Evolutionary conservation across 257 asterid genomes (phyloP).

Genomic region (Penstemon barbatus): DNA sequence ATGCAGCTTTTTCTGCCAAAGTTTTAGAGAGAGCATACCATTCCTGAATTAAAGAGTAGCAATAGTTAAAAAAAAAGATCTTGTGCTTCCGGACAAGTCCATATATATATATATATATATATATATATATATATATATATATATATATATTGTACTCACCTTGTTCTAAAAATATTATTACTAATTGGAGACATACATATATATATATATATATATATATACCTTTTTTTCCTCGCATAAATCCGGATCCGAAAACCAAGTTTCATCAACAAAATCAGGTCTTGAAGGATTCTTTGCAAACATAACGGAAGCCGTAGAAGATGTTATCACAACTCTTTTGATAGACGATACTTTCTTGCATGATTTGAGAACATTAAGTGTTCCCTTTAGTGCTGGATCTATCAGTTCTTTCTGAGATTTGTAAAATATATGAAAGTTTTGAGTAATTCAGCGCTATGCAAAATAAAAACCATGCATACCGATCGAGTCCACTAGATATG

Average conservation of each 20-base stretch:
- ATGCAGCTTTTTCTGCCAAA: constrained; percentile 57
- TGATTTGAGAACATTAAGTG: constrained; percentile 55
- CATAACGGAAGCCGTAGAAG: constrained; percentile 53
- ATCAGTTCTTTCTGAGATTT: constrained; percentile 47
- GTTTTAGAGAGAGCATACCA: constrained; percentile 47
- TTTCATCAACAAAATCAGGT: constrained; percentile 46
- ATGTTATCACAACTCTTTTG: constrained; percentile 54
- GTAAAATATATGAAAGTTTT: background rate
- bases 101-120: background rate
- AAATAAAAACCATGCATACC: background rate
- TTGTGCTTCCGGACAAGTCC: background rate
- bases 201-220: no score
- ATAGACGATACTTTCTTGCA: constrained; percentile 47
- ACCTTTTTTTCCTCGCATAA: constrained; percentile 45
- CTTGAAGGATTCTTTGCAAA: constrained; percentile 25
- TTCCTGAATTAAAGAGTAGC: constrained; percentile 24
- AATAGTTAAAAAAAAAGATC: background rate
- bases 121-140: background rate
- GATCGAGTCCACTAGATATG: background rate
- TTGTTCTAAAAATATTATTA: background rate
- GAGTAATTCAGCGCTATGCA: background rate
- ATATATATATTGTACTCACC: background rate
- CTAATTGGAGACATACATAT: background rate
- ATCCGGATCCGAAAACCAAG: constrained; percentile 50
- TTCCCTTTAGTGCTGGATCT: constrained; percentile 71